Percentiles rank a stretch among this genome's conserved stretches.
phyloP scores from a whole-genome alignment of 2,329 filamentous ascomycete genomes.

The Myriosclerotinia curreyana region DNA sequence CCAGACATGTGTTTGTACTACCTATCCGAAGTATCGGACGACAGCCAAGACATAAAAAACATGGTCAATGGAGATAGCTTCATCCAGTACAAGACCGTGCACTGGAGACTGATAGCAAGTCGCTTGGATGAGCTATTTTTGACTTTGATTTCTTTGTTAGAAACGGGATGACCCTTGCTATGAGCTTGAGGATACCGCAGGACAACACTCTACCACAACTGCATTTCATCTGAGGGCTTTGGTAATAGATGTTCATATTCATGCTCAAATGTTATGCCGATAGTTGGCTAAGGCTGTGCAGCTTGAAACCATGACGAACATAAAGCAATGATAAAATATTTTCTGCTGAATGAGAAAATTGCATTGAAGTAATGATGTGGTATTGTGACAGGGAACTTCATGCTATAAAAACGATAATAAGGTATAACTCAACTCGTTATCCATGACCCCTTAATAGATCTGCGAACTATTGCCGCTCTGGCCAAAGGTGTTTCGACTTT shows the following conservation, averaged over 20 bases:
- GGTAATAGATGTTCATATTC: background rate
- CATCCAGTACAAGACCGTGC: conserved; percentile 8
- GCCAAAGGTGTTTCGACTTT: background rate
- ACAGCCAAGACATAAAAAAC: conserved; percentile 1
- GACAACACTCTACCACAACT: background rate
- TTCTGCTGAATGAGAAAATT: background rate
- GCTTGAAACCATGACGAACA: conserved; percentile 1
- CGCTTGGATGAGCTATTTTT: conserved; percentile 4
- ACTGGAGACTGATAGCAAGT: background rate
- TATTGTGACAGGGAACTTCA: background rate
- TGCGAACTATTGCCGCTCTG: background rate
- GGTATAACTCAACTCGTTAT: conserved; percentile 4
- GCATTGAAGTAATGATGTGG: background rate
- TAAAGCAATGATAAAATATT: background rate
- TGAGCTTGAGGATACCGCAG: background rate
- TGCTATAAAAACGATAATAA: conserved; percentile 1
- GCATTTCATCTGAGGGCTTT: background rate
- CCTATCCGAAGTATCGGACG: conserved; percentile 2
- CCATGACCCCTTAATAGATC: background rate
- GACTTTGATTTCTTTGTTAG: background rate
- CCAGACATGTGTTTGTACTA: background rate
- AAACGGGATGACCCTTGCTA: background rate
- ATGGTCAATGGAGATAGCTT: conserved; percentile 9
- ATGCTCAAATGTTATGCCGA: background rate
- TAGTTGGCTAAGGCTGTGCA: background rate